phyloP scores from a whole-genome alignment of 805 yeast species.

The Spencermartinsiella europaea region DNA sequence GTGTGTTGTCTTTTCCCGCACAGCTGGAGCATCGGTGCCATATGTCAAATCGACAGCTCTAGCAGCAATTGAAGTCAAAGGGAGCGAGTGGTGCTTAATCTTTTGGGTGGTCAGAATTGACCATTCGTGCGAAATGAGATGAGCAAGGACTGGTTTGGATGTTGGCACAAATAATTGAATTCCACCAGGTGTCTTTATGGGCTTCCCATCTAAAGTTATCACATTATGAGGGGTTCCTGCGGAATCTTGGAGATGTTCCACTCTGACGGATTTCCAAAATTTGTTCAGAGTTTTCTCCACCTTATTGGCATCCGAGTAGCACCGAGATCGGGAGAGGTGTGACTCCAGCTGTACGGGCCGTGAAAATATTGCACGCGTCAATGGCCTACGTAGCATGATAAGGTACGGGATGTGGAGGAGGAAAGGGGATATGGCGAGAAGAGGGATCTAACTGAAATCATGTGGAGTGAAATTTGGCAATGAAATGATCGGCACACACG shows the following conservation, averaged over 20 bases:
- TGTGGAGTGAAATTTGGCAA: constrained; percentile 1
- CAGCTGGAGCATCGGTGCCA: constrained; percentile 33
- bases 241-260: background rate
- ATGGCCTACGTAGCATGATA: no score
- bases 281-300: constrained; percentile 53
- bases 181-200: constrained; percentile 83
- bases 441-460: no score
- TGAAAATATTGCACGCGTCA: no score
- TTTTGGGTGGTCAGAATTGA: constrained; percentile 54
- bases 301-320: constrained; percentile 57
- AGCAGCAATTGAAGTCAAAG: constrained; percentile 81
- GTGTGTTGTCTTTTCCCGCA: constrained; percentile 52
- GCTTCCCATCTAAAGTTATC: constrained; percentile 65
- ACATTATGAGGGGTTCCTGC: constrained; percentile 1
- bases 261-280: constrained; percentile 23
- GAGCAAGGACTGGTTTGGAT: constrained; percentile 54
- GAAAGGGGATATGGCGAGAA: no score
- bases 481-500: background rate
- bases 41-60: constrained; percentile 74
- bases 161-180: constrained; percentile 60
- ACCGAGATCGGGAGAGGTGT: background rate
- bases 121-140: constrained; percentile 86
- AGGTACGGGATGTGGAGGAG: no score
- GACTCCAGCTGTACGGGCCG: background rate
- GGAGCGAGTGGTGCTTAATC: constrained; percentile 73